Base-by-base conservation (phyloP, 257 asterid genomes). In the Solanum lignicaule region DNA sequence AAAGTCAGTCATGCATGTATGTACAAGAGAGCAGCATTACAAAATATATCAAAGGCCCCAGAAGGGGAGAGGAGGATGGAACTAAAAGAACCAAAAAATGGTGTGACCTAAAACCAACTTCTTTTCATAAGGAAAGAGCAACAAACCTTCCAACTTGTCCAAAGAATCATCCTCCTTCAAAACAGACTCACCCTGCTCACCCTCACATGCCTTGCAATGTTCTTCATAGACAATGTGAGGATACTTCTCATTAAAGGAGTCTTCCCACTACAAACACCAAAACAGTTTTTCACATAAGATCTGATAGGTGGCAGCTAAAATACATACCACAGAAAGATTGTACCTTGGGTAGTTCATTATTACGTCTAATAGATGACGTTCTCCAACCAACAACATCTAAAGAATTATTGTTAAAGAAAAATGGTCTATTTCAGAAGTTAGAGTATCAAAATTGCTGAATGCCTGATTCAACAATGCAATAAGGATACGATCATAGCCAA, bases 371-470 rank as follows among this genome's bases (percentile, higher is more conserved):
- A 73, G 99, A 97, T 23, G 99, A 95, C 78, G 99, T 97, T 91
- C 99, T 94, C 99, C 99, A 97, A 39, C 99, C 99, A 84, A 97
- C 99, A 87, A 97, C 94, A 92, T 95, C 99, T 97, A 87, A 81
- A 82, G 35, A 91, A 60, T 48, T 46, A 76, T 46, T 76, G 90
- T 91, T 74, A 87, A 94, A 87, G 96, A 91, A 90, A 81, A 93
- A 60, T 48, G 29, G 18, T 72, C 39, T 46, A 60, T 48, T 52
- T 46, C 66, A 73, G 58, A 86, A 82, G 85, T 82, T 82, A 48
- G 69, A 39, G 43, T 9, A 82, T 82, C 69, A 82, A 29, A 82
- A 46, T 46, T 82, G 69, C 65, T 52, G 85, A 82, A 82, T 48
- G 85, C 6, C 41, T 18, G 73, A 72, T 73, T 83, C 60, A 86